A percentile compares a stretch with the other conserved stretches of the same genome.
Conservation (phyloP, 2,329 filamentous ascomycete species). For the Scedosporium aurantiacum region DNA sequence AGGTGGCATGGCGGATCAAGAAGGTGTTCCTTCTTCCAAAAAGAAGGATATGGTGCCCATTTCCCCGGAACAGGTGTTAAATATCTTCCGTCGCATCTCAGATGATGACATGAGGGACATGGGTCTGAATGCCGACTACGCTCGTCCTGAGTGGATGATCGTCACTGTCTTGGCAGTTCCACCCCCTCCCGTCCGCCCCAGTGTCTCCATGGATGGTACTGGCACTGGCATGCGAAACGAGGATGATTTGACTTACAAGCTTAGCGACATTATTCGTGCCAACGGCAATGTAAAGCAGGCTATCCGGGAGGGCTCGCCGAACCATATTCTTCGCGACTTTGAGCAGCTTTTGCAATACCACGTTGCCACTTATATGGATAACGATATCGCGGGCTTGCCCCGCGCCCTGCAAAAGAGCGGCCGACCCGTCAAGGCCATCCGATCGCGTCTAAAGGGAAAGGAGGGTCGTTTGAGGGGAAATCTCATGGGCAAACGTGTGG, state of each 20-base stretch:
- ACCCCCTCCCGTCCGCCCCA: constrained; percentile 88
- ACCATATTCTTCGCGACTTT: constrained; percentile 85
- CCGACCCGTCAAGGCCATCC: constrained; percentile 90
- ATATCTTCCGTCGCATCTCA: constrained; percentile 76
- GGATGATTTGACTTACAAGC: constrained; percentile 98
- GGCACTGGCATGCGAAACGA: constrained; percentile 88
- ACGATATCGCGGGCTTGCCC: constrained; percentile 92
- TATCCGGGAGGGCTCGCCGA: constrained; percentile 80
- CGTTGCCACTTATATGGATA: constrained; percentile 99
- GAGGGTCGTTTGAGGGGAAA: constrained; percentile 96
- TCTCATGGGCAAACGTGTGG: constrained; percentile 98
- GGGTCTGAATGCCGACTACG: constrained; percentile 88
- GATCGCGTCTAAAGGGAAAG: constrained; percentile 96
- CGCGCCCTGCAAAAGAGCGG: constrained; percentile 95
- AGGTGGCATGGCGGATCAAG: constrained; percentile 23
- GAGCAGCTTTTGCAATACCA: constrained; percentile 91
- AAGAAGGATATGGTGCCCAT: constrained; percentile 71
- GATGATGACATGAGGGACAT: constrained; percentile 75
- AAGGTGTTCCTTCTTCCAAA: constrained; percentile 54
- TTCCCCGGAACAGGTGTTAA: constrained; percentile 72
- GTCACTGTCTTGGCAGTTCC: constrained; percentile 90
- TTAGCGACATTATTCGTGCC: constrained; percentile 95
- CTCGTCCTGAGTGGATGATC: constrained; percentile 97
- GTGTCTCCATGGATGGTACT: constrained; percentile 93
- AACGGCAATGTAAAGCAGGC: constrained; percentile 91